These are phyloP conservation scores for Botrytis cinerea DNA, from an alignment of 2,329 filamentous ascomycete species.

Conservation along the genomic window DNA sequence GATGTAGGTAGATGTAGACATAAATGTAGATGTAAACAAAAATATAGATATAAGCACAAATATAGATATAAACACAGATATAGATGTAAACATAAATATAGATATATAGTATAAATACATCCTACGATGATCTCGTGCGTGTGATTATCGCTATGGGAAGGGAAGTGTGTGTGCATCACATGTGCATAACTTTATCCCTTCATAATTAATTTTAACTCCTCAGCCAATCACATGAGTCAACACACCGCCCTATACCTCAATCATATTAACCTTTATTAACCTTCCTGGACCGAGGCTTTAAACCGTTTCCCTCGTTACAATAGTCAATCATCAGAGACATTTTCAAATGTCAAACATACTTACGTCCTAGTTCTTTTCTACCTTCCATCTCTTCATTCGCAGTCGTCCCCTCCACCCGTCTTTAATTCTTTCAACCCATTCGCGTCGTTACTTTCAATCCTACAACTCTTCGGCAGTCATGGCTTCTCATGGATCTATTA, in stretches of 20 bases:
- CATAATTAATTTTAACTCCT: not conserved
- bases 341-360: slow-evolving; percentile 17
- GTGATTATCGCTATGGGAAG: not conserved
- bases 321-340: slow-evolving; percentile 6
- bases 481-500: slow-evolving; percentile 36
- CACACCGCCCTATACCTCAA: slow-evolving; percentile 17
- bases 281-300: slow-evolving; percentile 17
- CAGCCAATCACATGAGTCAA: slow-evolving; percentile 8
- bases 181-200: not conserved
- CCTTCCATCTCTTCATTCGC: slow-evolving; percentile 19
- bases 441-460: not conserved
- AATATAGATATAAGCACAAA: no score
- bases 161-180: not conserved
- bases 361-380: slow-evolving; percentile 5
- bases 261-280: not conserved
- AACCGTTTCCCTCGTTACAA: slow-evolving; percentile 2
- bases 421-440: not conserved
- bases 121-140: not conserved
- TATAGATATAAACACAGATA: no score
- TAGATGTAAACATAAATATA: not conserved
- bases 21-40: not conserved
- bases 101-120: no score
- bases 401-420: not conserved
- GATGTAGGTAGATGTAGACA: not conserved
- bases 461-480: slow-evolving; percentile 27